Evolutionary conservation across 805 yeast species (phyloP), one percentile per base, ranked within the genome.

Genomic region (Schizosaccharomyces japonicus): DNA sequence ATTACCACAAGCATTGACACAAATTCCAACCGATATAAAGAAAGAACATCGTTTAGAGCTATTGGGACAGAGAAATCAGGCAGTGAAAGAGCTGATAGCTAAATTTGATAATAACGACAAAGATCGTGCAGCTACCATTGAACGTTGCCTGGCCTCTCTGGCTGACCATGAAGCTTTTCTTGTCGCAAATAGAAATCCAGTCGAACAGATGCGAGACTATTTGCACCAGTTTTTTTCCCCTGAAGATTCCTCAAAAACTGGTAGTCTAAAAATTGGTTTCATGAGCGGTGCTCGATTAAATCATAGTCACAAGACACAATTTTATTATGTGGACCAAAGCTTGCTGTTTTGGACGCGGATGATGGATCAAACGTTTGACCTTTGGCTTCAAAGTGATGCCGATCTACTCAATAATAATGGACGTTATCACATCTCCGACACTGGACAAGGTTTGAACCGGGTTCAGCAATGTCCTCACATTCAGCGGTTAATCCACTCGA

Each of bases 361-460:
- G 50, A 80, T 78, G 75, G 64, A 80, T 49, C 84, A 80, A 51
- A 76, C 80, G 80, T 74, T 78, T 53, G 72, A 70, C 59, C 61
- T 80, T 21, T 80, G 92, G 92, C 74, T 73, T 32, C 66, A 76
- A 31, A 83, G 87, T 0, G 92, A 80, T 56, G 71, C 70, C 36
- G 90, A 80, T 57, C 62, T 80, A 48, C 71, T 76, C 54, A 67
- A 72, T 51, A 71, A 73, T 3, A 56, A 56, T n/a, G 63, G 64
- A 23, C 19, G 33, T 13, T 80, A 80, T 55, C 68, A 69, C 52
- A 61, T 80, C 26, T 65, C 72, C 5, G 77, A 79, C 47, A 80
- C 90, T 0, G 92, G 90, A 2, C 92, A 80, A 60, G 92, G 92
- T 28, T 64, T 80, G 25, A 78, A 80, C 57, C 69, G 92, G 53